Base-by-base conservation (phyloP, 768 basidiomycete genomes). In the Collybia sordida region DNA sequence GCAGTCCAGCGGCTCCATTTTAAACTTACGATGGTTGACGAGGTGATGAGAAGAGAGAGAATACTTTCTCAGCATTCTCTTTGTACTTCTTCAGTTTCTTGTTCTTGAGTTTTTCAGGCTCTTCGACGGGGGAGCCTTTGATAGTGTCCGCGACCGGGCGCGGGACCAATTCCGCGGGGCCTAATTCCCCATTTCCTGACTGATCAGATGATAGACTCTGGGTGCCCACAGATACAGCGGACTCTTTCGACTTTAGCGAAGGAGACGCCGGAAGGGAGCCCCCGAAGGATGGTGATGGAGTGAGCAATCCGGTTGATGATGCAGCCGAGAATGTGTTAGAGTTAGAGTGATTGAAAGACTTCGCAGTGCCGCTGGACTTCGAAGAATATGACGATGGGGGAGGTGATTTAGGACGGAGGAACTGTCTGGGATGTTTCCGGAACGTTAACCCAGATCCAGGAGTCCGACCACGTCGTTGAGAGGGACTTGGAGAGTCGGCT, bases 61-160 rank as follows among this genome's bases (percentile, higher is more conserved):
- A 76, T 48, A 93, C 79, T 56, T 92, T 92, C 73, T 91, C 90
- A 2, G 90, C 89, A 53, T 85, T 87, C 62, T 90, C 85, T 71
- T 91, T 92, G 73, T 90, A 89, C 71, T 85, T 90, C 77, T 86
- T 88, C 67, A 90, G 65, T 68, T 87, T 91, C 74, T 81, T 89
- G 61, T 66, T 83, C 80, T 79, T 85, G 53, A 72, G 72, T 63
- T 81, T 85, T 59, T 84, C 79, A n/a, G 75, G 72, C 50, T 79
- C 72, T 44, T 77, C 75, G 7, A 62, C 61, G 22, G 70, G 60
- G n/a, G 42, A 53, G 45, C 31, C 60, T 60, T 52, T 57, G 12
- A 54, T 44, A 27, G 51, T 53, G 27, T 56, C 50, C n/a, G 43
- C 34, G 21, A 15, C 53, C 18, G 39, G 44, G 25, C 48, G 28